Evolutionary conservation across 1,284 basidiomycete genomes (phyloP).

Genomic region (Tetrapyrgos nigripes): DNA sequence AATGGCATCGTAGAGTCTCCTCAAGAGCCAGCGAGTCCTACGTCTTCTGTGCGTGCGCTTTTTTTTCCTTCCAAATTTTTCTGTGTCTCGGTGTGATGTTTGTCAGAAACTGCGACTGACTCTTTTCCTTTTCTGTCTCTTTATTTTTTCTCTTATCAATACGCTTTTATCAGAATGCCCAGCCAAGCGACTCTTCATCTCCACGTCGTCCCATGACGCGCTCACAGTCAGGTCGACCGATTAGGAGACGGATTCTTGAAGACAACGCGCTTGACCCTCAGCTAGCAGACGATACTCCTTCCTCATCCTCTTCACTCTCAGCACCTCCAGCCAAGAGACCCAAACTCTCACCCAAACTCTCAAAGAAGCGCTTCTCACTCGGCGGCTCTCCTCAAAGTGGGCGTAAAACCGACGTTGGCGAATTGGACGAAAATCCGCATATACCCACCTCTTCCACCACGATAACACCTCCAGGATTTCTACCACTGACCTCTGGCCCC

Average conservation of each 20-base stretch:
- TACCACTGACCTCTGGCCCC: background rate
- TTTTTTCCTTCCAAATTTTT: no score
- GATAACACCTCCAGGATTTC: no score
- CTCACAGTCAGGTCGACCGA: constrained; percentile 9
- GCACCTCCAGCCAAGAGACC: background rate
- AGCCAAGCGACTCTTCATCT: background rate
- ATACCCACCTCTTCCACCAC: background rate
- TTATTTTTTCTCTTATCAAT: background rate
- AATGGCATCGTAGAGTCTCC: background rate
- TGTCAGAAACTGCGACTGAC: no score
- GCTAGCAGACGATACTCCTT: background rate
- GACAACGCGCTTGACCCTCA: constrained; percentile 3
- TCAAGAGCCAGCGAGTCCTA: background rate
- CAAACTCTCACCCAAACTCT: background rate
- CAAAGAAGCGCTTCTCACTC: background rate
- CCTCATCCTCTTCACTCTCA: background rate
- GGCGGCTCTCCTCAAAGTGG: no score
- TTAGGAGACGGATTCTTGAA: constrained; percentile 7
- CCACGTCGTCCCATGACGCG: constrained; percentile 7
- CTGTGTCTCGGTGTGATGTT: no score
- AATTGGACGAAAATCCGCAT: background rate
- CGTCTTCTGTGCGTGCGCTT: background rate
- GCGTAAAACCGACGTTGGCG: constrained; percentile 1
- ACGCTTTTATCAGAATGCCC: background rate
- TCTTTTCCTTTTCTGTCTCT: no score